These are phyloP conservation scores for Glaciozyma martinii DNA, from an alignment of 768 basidiomycete genomes.

Conservation along the genomic window DNA sequence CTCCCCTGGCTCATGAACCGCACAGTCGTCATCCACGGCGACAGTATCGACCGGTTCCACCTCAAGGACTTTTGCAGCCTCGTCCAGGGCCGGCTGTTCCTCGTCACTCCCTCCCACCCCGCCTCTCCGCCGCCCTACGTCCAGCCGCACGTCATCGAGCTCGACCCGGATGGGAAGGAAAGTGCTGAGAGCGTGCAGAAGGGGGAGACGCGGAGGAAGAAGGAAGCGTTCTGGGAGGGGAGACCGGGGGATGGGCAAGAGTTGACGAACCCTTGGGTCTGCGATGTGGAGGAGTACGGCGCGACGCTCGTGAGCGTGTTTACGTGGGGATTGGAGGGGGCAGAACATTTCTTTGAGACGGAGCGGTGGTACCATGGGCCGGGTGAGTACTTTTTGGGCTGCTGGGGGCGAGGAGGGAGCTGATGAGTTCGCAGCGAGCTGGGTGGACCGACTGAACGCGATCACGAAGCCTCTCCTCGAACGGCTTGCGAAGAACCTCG, in stretches of 20 bases:
- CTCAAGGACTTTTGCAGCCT: conserved; percentile 30
- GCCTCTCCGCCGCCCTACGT: conserved; percentile 18
- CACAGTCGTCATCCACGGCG: conserved; percentile 27
- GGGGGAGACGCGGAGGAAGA: not conserved
- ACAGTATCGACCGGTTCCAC: conserved; percentile 32
- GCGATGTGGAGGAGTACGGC: conserved; percentile 26
- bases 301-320: conserved; percentile 27
- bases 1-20: conserved; percentile 29
- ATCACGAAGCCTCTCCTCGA: conserved; percentile 22
- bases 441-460: conserved; percentile 22
- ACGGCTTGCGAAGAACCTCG: conserved; percentile 16
- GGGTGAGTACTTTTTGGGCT: not conserved
- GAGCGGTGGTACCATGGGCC: conserved; percentile 31
- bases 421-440: conserved; percentile 11
- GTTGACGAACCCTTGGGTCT: conserved; percentile 30
- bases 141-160: not conserved
- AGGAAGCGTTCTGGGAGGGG: conserved; percentile 16
- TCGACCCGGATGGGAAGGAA: not conserved
- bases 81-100: conserved; percentile 12
- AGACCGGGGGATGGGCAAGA: conserved; percentile 26
- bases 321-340: conserved; percentile 26
- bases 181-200: not conserved
- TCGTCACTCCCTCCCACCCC: conserved; percentile 16
- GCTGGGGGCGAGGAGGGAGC: too few relatives aligned
- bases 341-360: conserved; percentile 25